A percentile compares a stretch with the other conserved stretches of the same genome.
Conservation (phyloP, 31 red algal genomes). For the Asparagopsis taxiformis region DNA sequence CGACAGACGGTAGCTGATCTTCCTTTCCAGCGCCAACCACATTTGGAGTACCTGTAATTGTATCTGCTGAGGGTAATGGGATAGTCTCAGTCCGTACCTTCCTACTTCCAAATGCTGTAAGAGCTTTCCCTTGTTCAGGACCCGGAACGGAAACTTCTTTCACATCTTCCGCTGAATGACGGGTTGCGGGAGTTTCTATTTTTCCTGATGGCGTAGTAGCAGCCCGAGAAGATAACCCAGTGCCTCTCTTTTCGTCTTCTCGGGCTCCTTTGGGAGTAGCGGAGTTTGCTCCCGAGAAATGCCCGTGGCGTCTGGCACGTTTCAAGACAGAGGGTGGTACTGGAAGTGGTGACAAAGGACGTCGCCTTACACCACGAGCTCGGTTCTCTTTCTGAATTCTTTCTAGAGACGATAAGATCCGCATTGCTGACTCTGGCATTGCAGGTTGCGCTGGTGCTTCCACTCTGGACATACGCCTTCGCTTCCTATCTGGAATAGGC, state of each 20-base stretch:
- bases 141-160: neutral
- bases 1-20: neutral
- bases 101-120: slow-evolving; percentile 16
- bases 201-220: neutral
- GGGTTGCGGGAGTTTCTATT: neutral
- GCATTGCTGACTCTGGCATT: neutral
- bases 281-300: neutral
- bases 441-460: neutral
- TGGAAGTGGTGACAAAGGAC: neutral
- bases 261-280: neutral
- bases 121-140: neutral
- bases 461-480: neutral
- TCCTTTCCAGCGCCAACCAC: neutral
- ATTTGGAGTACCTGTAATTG: slow-evolving; percentile 9
- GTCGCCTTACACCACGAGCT: neutral
- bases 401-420: slow-evolving; percentile 1
- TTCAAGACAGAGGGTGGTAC: slow-evolving; percentile 19
- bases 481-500: slow-evolving; percentile 3
- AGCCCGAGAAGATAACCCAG: neutral
- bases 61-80: neutral
- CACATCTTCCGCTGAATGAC: neutral
- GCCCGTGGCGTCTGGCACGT: neutral
- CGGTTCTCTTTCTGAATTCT: slow-evolving; percentile 12
- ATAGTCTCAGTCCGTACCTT: neutral
- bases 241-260: neutral